Conservation (phyloP, 257 asterid species). For the Verbascum thapsus region DNA sequence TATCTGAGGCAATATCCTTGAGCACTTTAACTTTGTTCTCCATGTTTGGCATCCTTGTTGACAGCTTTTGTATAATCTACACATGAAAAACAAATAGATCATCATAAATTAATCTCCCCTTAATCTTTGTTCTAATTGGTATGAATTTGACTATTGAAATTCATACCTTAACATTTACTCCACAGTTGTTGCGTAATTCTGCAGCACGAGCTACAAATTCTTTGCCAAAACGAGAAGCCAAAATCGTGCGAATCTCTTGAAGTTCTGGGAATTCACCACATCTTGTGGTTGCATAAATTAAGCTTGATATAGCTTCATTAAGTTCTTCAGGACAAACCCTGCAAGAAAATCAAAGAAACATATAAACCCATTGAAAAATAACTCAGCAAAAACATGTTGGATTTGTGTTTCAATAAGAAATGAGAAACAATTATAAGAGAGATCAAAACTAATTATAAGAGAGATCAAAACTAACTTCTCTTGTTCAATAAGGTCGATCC, state of each 20-base stretch:
- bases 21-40: conserved; percentile 50
- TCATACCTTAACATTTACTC: conserved; percentile 43
- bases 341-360: neutral
- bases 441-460: neutral
- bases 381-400: too few species aligned
- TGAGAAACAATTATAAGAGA: neutral
- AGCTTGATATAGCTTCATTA: conserved; percentile 43
- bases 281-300: conserved; percentile 55
- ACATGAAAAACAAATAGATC: neutral
- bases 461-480: conserved; percentile 38
- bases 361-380: too few species aligned
- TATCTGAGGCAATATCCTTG: conserved; percentile 49
- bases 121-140: too few species aligned
- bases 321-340: conserved; percentile 52
- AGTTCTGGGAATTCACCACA: conserved; percentile 54
- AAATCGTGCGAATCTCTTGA: conserved; percentile 41
- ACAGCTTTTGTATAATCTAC: conserved; percentile 48
- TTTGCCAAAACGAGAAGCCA: conserved; percentile 41
- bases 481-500: conserved; percentile 44
- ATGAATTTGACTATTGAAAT: neutral
- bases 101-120: too few species aligned
- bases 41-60: conserved; percentile 52
- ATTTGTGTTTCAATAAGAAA: too few species aligned
- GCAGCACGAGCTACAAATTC: conserved; percentile 40
- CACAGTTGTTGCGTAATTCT: conserved; percentile 35